Evolutionary conservation across 306 rosid species (phyloP).

Genomic region (Fragaria vesca): DNA sequence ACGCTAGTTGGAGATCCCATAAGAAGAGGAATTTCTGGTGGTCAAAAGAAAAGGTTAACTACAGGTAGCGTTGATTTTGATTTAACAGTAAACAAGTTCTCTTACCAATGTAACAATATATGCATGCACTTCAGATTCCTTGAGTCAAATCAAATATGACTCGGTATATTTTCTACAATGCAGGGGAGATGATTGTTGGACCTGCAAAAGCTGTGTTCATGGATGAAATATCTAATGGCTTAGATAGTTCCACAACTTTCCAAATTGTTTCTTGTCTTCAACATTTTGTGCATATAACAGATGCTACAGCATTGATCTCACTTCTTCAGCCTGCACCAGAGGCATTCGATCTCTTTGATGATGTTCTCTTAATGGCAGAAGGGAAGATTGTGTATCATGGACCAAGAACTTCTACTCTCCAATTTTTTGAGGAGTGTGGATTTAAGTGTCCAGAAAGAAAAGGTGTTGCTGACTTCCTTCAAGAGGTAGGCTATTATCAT

Average conservation of each 20-base stretch:
- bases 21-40: conserved; percentile 74
- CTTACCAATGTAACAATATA: neutral
- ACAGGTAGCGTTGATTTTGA: conserved; percentile 46
- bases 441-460: conserved; percentile 85
- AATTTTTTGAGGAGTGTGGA: conserved; percentile 69
- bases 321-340: conserved; percentile 92
- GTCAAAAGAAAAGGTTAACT: conserved; percentile 75
- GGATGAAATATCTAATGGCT: conserved; percentile 90
- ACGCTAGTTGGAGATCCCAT: conserved; percentile 60
- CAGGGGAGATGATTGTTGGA: conserved; percentile 91
- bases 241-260: conserved; percentile 81
- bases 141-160: neutral
- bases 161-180: conserved; percentile 1
- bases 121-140: neutral
- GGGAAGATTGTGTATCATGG: conserved; percentile 80
- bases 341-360: conserved; percentile 78
- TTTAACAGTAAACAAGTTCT: conserved; percentile 1
- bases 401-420: conserved; percentile 47
- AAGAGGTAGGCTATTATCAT: conserved; percentile 48
- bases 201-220: conserved; percentile 71
- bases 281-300: conserved; percentile 68
- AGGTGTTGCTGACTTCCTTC: conserved; percentile 88
- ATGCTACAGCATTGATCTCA: conserved; percentile 70
- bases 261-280: conserved; percentile 75
- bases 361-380: conserved; percentile 72